phyloP scores from a whole-genome alignment of 164 flowering plant species.

The Chloranthus sessilifolius region DNA sequence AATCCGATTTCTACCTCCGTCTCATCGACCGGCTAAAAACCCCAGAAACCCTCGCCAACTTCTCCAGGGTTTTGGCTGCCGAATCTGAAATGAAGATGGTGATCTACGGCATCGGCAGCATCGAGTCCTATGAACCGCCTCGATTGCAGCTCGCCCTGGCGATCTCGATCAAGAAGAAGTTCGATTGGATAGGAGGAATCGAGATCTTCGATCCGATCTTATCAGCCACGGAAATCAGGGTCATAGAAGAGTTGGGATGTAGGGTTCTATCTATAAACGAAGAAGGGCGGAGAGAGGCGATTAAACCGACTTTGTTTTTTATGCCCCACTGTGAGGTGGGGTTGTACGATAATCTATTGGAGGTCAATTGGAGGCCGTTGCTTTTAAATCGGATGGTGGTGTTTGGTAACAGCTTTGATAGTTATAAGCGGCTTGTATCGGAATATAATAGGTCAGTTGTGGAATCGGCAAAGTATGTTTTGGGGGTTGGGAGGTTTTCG shows the following conservation, averaged over 20 bases:
- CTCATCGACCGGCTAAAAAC: slow-evolving; percentile 46
- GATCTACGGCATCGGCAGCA: slow-evolving; percentile 89
- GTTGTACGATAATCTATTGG: slow-evolving; percentile 70
- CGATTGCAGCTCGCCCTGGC: slow-evolving; percentile 74
- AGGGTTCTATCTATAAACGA: slow-evolving; percentile 60
- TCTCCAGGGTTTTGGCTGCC: slow-evolving; percentile 41
- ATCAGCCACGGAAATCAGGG: slow-evolving; percentile 53
- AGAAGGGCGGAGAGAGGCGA: slow-evolving; percentile 52
- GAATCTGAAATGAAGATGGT: slow-evolving; percentile 65
- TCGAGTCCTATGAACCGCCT: slow-evolving; percentile 61
- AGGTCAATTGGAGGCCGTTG: slow-evolving; percentile 20
- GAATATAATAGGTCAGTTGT: slow-evolving; percentile 25
- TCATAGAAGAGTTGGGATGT: slow-evolving; percentile 59
- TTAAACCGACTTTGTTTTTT: slow-evolving; percentile 65
- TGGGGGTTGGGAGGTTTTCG: slow-evolving; percentile 36
- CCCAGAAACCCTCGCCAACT: slow-evolving; percentile 18
- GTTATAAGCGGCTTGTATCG: slow-evolving; percentile 33
- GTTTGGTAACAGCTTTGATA: slow-evolving; percentile 75
- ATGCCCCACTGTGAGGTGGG: slow-evolving; percentile 95
- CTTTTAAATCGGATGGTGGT: slow-evolving; percentile 37
- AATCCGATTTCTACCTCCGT: slow-evolving; percentile 39
- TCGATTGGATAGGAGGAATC: slow-evolving; percentile 63
- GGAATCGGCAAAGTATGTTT: slow-evolving; percentile 32
- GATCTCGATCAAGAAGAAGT: slow-evolving; percentile 52
- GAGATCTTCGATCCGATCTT: slow-evolving; percentile 85